phyloP scores from a whole-genome alignment of 2,329 filamentous ascomycete genomes.

The Trematosphaeria pertusa region DNA sequence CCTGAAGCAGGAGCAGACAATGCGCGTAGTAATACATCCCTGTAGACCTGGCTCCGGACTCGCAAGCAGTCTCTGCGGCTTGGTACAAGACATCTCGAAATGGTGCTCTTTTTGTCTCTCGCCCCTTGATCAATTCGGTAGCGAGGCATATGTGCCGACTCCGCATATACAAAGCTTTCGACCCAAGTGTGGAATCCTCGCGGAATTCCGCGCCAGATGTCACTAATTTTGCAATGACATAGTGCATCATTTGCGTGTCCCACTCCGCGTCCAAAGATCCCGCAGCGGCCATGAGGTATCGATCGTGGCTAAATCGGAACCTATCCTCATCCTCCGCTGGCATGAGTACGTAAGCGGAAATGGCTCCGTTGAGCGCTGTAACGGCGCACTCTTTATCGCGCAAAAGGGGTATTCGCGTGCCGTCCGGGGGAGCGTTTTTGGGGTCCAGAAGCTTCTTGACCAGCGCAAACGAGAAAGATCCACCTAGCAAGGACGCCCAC shows the following conservation, averaged over 20 bases:
- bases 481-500: conserved; percentile 86
- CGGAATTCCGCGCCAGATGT: conserved; percentile 69
- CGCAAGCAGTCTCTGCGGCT: conserved; percentile 77
- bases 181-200: conserved; percentile 62
- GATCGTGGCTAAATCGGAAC: conserved; percentile 87
- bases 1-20: conserved; percentile 79
- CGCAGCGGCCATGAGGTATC: conserved; percentile 78
- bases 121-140: conserved; percentile 74
- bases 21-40: conserved; percentile 82
- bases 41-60: conserved; percentile 82
- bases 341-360: conserved; percentile 81
- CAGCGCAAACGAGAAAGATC: conserved; percentile 82
- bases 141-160: conserved; percentile 84
- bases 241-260: conserved; percentile 72
- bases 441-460: conserved; percentile 78
- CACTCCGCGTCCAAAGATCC: conserved; percentile 66
- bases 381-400: conserved; percentile 72
- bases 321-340: conserved; percentile 83
- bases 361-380: conserved; percentile 79
- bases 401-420: conserved; percentile 56
- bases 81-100: conserved; percentile 81
- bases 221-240: conserved; percentile 81
- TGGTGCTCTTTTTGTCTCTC: conserved; percentile 65
- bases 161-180: conserved; percentile 68
- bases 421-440: conserved; percentile 60